Base-by-base conservation (phyloP, 805 yeast species). In the Sugiyamaella marilandica region DNA sequence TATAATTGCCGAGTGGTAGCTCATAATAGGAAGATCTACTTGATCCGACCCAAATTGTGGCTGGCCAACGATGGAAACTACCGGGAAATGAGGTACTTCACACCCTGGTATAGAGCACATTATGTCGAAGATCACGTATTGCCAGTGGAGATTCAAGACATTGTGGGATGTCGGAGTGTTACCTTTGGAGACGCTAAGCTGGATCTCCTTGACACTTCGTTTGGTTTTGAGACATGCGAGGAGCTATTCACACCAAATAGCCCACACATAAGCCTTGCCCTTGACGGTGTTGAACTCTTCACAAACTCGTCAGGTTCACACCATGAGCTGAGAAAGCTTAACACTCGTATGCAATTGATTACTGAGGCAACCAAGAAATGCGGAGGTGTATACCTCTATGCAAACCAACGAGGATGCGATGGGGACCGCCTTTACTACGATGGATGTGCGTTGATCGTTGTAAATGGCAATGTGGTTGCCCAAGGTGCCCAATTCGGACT, bases 161-260 rank as follows among this genome's bases (percentile, higher is more conserved):
- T 85, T 45, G 81, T 91, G 0, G 84, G 83, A 14, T 41, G 11
- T 14, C 58, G 69, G 24, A 69, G 74, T 10, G 95, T 88, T 11
- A 80, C 79, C 29, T 83, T 94, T 69, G 99, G 99, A 49, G 98
- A 94, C 74, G 95, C 95, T 52, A 86, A 88, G 2, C 73, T 94
- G 43, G 81, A 85, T 49, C 86, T 97, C 0, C 66, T 81, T 54
- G 97, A 91, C 62, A 89, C 98, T 0, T 83, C 85, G 43, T 76
- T 94, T 52, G 99, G 99, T n/a, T 88, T 92, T 44, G 99, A 94
- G 70, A 95, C 99, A 0, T 94, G 99, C 69, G 99, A 94, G 68
- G 99, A 94, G 69, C 74, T 94, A 53, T 94, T 94, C 69, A 94
- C 99, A 0, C 99, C 99, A 1, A 85, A 88, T 59, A 83, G 96